Evolutionary conservation across 106 monocot genomes (phyloP).

Genomic region (Triglochin maritima): DNA sequence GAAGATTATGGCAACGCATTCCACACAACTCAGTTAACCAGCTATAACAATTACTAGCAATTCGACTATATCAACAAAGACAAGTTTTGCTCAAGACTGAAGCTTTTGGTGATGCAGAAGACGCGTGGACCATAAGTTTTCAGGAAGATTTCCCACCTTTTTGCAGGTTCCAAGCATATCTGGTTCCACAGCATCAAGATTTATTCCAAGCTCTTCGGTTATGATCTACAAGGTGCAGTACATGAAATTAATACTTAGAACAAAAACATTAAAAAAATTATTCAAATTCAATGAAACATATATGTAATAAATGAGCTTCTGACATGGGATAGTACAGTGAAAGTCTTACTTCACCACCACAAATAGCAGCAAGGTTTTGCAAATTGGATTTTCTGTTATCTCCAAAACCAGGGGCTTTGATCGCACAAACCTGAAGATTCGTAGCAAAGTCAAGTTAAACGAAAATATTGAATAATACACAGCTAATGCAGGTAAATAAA

Average conservation of each 20-base stretch:
- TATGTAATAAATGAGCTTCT: background rate
- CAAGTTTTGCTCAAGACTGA: no score
- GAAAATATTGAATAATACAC: background rate
- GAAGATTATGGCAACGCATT: no score
- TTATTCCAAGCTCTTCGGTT: slow-evolving; percentile 1
- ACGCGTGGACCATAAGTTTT: background rate
- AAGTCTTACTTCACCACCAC: slow-evolving; percentile 9
- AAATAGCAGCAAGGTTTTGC: slow-evolving; percentile 9
- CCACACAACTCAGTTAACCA: no score
- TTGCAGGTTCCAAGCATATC: slow-evolving; percentile 15
- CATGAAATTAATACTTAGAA: background rate
- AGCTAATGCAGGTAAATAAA: background rate
- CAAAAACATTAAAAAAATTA: background rate
- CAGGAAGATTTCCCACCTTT: slow-evolving; percentile 3
- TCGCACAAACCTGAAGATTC: slow-evolving; percentile 7
- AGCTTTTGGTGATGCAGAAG: no score
- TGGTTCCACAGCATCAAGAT: slow-evolving; percentile 6
- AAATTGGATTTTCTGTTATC: slow-evolving; percentile 10
- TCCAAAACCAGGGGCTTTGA: slow-evolving; percentile 14
- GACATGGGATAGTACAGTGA: background rate
- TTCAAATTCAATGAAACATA: no score
- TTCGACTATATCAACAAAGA: no score
- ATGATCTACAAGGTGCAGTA: slow-evolving; percentile 3
- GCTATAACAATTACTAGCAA: no score
- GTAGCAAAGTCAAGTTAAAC: background rate